A percentile compares a stretch with the other conserved stretches of the same genome.
Conservation (phyloP, 352 stramenopile genomes). For the Phytopythium montanum region DNA sequence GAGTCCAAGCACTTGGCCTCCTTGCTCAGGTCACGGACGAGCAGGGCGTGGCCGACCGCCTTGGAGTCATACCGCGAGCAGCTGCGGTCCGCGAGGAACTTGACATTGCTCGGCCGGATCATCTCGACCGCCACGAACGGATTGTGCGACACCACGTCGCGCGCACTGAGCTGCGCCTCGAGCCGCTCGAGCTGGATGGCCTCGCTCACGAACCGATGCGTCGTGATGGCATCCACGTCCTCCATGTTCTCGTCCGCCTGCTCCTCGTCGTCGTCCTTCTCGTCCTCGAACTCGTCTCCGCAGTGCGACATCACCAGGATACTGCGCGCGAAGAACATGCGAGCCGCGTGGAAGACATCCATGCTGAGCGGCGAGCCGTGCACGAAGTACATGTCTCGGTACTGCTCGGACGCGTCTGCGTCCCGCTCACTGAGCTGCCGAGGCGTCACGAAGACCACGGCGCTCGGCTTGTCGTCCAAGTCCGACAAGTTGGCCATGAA, state of each 20-base stretch:
- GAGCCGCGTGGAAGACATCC: conserved; percentile 45
- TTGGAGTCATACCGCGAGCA: conserved; percentile 43
- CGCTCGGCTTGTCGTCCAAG: conserved; percentile 26
- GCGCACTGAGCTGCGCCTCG: conserved; percentile 10
- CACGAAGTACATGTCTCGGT: conserved; percentile 64
- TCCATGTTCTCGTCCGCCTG: conserved; percentile 70
- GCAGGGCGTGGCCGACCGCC: conserved; percentile 24
- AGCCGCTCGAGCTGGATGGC: conserved; percentile 41
- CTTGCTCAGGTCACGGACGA: conserved; percentile 39
- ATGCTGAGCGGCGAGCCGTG: conserved; percentile 63
- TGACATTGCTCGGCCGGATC: conserved; percentile 69
- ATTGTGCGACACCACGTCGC: conserved; percentile 16
- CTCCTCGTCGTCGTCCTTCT: conserved; percentile 23
- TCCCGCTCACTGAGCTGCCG: conserved; percentile 47
- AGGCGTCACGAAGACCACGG: conserved; percentile 59
- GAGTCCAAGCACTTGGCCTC: conserved; percentile 57
- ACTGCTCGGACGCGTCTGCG: conserved; percentile 31
- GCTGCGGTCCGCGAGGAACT: conserved; percentile 59
- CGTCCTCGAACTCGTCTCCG: conserved; percentile 33
- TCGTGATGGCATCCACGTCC: conserved; percentile 73
- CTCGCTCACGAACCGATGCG: conserved; percentile 74
- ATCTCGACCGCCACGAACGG: conserved; percentile 67
- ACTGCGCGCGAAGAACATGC: conserved; percentile 52
- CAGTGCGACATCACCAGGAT: conserved; percentile 76
- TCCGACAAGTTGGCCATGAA: conserved; percentile 53